Conservation (phyloP, 2,329 filamentous ascomycete species). For the Ophiostoma ips region DNA sequence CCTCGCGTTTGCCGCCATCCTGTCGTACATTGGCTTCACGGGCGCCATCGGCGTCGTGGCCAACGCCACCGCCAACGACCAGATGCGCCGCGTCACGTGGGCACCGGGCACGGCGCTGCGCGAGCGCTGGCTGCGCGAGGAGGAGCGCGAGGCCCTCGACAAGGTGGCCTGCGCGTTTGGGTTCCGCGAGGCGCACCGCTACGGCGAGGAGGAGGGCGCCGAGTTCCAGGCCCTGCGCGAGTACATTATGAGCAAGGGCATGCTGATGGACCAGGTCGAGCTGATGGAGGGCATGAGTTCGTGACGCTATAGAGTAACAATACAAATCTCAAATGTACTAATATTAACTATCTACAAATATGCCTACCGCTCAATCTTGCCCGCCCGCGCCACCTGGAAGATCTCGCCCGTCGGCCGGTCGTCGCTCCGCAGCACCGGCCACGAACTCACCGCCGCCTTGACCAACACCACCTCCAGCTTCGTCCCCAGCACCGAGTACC, state of each 20-base stretch:
- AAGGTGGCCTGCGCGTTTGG: constrained; percentile 81
- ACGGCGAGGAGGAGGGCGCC: constrained; percentile 79
- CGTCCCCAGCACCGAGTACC: constrained; percentile 71
- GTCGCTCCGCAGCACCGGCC: constrained; percentile 73
- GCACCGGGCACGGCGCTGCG: constrained; percentile 65
- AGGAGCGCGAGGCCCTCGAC: constrained; percentile 79
- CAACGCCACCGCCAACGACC: constrained; percentile 77
- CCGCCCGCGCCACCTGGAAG: constrained; percentile 76
- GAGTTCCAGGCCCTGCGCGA: constrained; percentile 82
- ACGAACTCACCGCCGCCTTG: constrained; percentile 61
- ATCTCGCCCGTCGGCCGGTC: constrained; percentile 60
- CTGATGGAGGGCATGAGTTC: constrained; percentile 79
- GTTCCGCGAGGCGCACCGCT: constrained; percentile 64
- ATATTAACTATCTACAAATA: too few relatives aligned
- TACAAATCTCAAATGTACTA: too few relatives aligned
- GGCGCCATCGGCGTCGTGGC: constrained; percentile 73
- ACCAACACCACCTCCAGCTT: constrained; percentile 71
- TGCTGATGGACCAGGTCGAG: constrained; percentile 80
- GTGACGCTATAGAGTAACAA: too few relatives aligned
- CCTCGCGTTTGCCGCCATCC: constrained; percentile 64
- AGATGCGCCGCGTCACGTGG: constrained; percentile 93
- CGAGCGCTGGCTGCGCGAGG: constrained; percentile 75
- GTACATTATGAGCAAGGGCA: constrained; percentile 68
- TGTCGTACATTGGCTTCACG: constrained; percentile 73
- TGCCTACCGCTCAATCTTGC: constrained; percentile 21